phyloP scores from a whole-genome alignment of 345 rosid species.

The Dipteronia sinensis region DNA sequence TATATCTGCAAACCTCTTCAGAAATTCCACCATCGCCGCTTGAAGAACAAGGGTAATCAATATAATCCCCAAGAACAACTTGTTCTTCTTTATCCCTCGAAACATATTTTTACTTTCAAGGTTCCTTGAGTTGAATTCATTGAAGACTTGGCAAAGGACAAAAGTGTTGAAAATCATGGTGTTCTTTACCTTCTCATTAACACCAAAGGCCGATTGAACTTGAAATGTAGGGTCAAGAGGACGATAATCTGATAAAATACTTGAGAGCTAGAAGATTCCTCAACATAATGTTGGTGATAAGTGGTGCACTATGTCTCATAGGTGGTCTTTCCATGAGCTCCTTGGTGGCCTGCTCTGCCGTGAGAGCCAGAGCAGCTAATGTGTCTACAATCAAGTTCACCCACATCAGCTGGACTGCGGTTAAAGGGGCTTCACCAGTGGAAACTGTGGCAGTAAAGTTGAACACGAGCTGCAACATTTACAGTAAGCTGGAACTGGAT shows the following conservation, averaged over 20 bases:
- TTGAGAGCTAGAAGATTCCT: conserved; percentile 39
- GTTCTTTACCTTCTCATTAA: conserved; percentile 29
- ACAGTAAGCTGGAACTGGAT: conserved; percentile 45
- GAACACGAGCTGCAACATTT: conserved; percentile 36
- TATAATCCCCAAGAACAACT: conserved; percentile 36
- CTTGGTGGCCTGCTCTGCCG: conserved; percentile 36
- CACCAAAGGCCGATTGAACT: conserved; percentile 36
- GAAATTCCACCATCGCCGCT: conserved; percentile 34
- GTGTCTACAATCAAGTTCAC: conserved; percentile 49
- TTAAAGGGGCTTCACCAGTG: conserved; percentile 33
- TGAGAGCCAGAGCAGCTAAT: conserved; percentile 47
- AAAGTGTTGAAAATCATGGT: conserved; percentile 46
- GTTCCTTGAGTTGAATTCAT: conserved; percentile 47
- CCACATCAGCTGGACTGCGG: conserved; percentile 44
- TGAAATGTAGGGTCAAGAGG: conserved; percentile 40
- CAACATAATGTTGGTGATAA: conserved; percentile 48
- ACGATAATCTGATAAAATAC: conserved; percentile 37
- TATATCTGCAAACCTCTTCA: conserved; percentile 35
- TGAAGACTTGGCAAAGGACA: conserved; percentile 48
- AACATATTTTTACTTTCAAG: conserved; percentile 43
- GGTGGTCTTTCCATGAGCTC: conserved; percentile 42
- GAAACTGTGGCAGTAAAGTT: conserved; percentile 44
- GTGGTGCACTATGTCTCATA: conserved; percentile 31
- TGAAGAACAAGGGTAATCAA: conserved; percentile 28
- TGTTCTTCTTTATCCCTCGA: conserved; percentile 38